Percentiles rank a stretch among this genome's conserved stretches.
phyloP scores from a whole-genome alignment of 169 alveolate species.

The Cryptosporidium xiaoi region DNA sequence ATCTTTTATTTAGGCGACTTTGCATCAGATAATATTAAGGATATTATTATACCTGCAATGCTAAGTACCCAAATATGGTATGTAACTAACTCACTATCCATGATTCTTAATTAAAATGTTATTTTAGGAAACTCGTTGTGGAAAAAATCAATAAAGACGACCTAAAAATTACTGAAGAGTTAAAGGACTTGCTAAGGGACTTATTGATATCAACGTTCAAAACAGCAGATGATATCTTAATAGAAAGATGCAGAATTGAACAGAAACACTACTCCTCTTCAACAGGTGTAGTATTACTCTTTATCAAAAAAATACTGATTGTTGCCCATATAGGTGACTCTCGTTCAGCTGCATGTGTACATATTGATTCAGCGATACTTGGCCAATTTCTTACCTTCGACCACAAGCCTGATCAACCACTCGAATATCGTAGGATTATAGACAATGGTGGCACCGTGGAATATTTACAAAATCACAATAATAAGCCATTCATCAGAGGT shows the following conservation, averaged over 20 bases:
- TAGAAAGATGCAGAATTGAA: constrained; percentile 76
- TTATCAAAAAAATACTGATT: constrained; percentile 79
- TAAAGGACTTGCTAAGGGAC: constrained; percentile 23
- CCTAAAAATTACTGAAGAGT: constrained; percentile 31
- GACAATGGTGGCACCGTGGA: constrained; percentile 60
- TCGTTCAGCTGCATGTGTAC: constrained; percentile 19
- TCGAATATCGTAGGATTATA: constrained; percentile 78
- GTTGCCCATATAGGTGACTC: constrained; percentile 83
- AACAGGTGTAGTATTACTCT: constrained; percentile 83
- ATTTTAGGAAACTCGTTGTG: constrained; percentile 34
- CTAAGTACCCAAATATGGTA: constrained; percentile 78
- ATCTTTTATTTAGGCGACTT: constrained; percentile 76
- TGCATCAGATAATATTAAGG: constrained; percentile 82
- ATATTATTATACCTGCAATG: constrained; percentile 80
- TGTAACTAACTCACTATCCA: background rate
- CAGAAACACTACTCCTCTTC: constrained; percentile 83
- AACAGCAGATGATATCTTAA: constrained; percentile 79
- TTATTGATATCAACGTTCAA: constrained; percentile 75
- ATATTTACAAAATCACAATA: constrained; percentile 81
- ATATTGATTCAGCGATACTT: constrained; percentile 19
- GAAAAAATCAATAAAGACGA: constrained; percentile 49
- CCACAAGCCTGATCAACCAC: constrained; percentile 84
- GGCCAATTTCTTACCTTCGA: constrained; percentile 81
- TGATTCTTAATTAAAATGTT: background rate
- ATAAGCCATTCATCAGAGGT: constrained; percentile 85